Evolutionary conservation across 2,329 filamentous ascomycete species (phyloP).

Genomic region (Colletotrichum orbiculare): DNA sequence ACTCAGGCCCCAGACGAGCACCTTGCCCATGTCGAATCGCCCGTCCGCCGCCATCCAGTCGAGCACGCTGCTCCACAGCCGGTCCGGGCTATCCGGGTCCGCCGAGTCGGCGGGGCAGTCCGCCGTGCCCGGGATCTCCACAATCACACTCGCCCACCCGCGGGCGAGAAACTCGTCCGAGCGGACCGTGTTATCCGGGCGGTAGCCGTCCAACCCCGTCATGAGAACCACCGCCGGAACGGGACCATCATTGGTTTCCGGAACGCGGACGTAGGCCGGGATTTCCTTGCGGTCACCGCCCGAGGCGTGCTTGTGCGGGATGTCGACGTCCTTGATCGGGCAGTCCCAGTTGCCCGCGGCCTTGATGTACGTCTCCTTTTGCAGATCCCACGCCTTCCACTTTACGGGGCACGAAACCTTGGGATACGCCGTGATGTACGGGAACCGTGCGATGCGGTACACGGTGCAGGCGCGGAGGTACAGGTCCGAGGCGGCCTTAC

Average conservation of each 20-base stretch:
- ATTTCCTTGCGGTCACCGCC: slow-evolving; percentile 65
- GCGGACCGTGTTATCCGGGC: slow-evolving; percentile 71
- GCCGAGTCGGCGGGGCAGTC: slow-evolving; percentile 73
- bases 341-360: slow-evolving; percentile 63
- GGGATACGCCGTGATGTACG: slow-evolving; percentile 60
- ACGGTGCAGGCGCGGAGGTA: slow-evolving; percentile 78
- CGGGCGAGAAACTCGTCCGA: slow-evolving; percentile 70
- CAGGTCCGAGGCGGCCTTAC: slow-evolving; percentile 66
- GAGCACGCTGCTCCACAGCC: slow-evolving; percentile 71
- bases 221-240: slow-evolving; percentile 65
- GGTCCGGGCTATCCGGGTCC: slow-evolving; percentile 69
- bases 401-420: slow-evolving; percentile 58
- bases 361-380: slow-evolving; percentile 72
- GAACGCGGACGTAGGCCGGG: slow-evolving; percentile 73
- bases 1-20: slow-evolving; percentile 74
- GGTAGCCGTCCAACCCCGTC: slow-evolving; percentile 71
- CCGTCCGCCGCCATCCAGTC: slow-evolving; percentile 65
- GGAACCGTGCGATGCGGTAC: slow-evolving; percentile 80
- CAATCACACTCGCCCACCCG: slow-evolving; percentile 71
- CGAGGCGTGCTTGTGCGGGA: slow-evolving; percentile 66
- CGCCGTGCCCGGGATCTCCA: slow-evolving; percentile 63
- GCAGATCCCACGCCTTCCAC: slow-evolving; percentile 71
- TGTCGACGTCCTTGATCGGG: slow-evolving; percentile 70
- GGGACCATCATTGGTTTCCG: slow-evolving; percentile 42
- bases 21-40: slow-evolving; percentile 64